Percentiles rank a stretch among this genome's conserved stretches.
phyloP scores from a whole-genome alignment of 768 basidiomycete species.

The Podaxis carcinomalis region DNA sequence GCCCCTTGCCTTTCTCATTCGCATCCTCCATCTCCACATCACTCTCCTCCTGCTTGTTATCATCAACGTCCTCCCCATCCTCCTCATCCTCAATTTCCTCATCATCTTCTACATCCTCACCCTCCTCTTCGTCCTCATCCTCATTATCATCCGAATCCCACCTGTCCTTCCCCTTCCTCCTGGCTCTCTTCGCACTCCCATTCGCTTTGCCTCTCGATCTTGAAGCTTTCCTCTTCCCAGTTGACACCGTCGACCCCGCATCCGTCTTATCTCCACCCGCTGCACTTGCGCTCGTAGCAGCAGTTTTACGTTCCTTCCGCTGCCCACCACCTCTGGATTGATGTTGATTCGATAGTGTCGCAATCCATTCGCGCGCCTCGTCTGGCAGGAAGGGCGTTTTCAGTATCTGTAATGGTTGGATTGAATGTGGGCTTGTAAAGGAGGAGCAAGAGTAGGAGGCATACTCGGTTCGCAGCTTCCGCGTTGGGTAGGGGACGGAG shows the following conservation, averaged over 20 bases:
- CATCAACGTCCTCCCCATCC: background rate
- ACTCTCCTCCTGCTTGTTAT: background rate
- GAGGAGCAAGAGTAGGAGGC: background rate
- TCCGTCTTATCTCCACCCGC: background rate
- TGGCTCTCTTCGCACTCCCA: conserved; percentile 11
- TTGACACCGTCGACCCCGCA: background rate
- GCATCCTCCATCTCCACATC: conserved; percentile 8
- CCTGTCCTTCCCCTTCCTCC: conserved; percentile 7
- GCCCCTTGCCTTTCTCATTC: background rate
- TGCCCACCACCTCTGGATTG: conserved; percentile 38
- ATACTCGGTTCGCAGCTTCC: conserved; percentile 63
- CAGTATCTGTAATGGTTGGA: conserved; percentile 42
- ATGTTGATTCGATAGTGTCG: conserved; percentile 37
- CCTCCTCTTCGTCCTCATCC: background rate
- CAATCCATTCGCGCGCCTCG: conserved; percentile 53
- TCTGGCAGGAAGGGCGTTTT: conserved; percentile 67
- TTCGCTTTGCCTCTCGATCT: background rate
- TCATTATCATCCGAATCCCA: conserved; percentile 11
- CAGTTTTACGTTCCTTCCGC: conserved; percentile 46
- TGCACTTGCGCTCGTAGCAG: conserved; percentile 17
- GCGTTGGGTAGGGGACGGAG: conserved; percentile 64
- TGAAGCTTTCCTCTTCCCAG: conserved; percentile 6
- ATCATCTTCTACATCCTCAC: background rate
- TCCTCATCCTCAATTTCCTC: background rate
- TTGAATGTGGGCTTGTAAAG: background rate